phyloP scores from a whole-genome alignment of 2,329 filamentous ascomycete species.

The Xylariaceae sp. region DNA sequence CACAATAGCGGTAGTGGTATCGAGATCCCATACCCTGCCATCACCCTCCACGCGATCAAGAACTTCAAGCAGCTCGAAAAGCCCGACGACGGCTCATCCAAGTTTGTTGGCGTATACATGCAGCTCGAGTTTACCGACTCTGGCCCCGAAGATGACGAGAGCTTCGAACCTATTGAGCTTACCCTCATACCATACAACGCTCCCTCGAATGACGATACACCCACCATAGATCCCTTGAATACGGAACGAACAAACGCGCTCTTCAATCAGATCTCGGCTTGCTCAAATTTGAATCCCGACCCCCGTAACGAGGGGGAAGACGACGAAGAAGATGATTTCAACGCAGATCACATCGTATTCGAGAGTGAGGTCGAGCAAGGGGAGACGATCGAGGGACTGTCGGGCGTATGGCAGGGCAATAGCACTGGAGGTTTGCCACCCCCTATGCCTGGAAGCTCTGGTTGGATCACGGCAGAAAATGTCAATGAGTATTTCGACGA shows the following conservation, averaged over 20 bases:
- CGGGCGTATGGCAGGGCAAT: conserved; percentile 59
- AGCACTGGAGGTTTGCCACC: conserved; percentile 63
- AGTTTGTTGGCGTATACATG: conserved; percentile 65
- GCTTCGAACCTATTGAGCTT: conserved; percentile 69
- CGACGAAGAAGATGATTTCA: conserved; percentile 53
- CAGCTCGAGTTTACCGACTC: conserved; percentile 70
- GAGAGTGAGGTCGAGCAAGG: conserved; percentile 58
- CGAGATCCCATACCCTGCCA: conserved; percentile 74
- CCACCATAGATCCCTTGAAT: conserved; percentile 37
- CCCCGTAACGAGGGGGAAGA: conserved; percentile 65
- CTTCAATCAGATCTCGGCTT: conserved; percentile 74
- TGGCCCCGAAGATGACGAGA: conserved; percentile 68
- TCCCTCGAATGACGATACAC: conserved; percentile 37
- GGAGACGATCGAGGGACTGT: conserved; percentile 60
- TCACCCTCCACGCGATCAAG: conserved; percentile 78
- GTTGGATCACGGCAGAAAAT: conserved; percentile 93
- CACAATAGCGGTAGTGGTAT: conserved; percentile 63
- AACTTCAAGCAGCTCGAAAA: conserved; percentile 53
- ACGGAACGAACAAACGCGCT: conserved; percentile 53
- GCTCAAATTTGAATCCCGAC: conserved; percentile 79
- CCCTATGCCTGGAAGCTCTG: conserved; percentile 74
- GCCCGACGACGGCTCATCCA: conserved; percentile 47
- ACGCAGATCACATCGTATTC: conserved; percentile 61
- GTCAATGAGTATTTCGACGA: conserved; percentile 83
- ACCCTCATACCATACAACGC: conserved; percentile 63